Evolutionary conservation across 176 grass and related monocot species (phyloP), one percentile per base, ranked within the genome.

Genomic region (Aegilops sharonensis): DNA sequence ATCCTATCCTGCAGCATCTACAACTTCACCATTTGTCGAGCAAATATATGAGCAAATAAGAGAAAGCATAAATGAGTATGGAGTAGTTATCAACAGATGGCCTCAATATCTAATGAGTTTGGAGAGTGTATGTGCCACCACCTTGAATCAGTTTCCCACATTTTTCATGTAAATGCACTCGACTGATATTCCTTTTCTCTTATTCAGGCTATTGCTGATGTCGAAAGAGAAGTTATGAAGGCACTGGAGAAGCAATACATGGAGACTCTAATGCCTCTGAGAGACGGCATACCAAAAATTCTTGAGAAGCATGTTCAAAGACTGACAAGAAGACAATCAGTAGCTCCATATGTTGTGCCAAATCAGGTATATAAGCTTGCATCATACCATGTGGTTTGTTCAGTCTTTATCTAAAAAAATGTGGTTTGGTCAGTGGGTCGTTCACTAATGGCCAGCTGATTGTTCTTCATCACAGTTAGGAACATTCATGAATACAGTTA

Each of bases 1-100:
- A 74, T 70, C 84, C 62, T 95, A 76, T 52, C 75, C 84, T 52
- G 90, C 61, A 63, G 73, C 81, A 78, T 89, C 87, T 70, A 86
- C 91, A 86, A 93, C 88, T 31, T 98, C 96, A 27, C 88, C 90
- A 79, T 94, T 92, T 74, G 90, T 92, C 1, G 96, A 95, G 83
- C 89, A 91, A 65, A 94, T 95, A 78, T 98, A 95, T 62, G 90
- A 95, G 69, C 88, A 94, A 84, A 95, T 98, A 75, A 94, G 82
- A 88, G 90, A 95, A 76, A 87, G 88, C 75, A 95, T 98, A 88
- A 89, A 82, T 70, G 96, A 95, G 84, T 92, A 94, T 57, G 91
- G 91, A 47, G 93, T 98, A 68, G 93, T 98, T 83, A 98, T 95
- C 80, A 95, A 90, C 68, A 92, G 96, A 89, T 98, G 96, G 93